Evolutionary conservation across 1,284 basidiomycete genomes (phyloP).

Genomic region (Ceratobasidium sp.): DNA sequence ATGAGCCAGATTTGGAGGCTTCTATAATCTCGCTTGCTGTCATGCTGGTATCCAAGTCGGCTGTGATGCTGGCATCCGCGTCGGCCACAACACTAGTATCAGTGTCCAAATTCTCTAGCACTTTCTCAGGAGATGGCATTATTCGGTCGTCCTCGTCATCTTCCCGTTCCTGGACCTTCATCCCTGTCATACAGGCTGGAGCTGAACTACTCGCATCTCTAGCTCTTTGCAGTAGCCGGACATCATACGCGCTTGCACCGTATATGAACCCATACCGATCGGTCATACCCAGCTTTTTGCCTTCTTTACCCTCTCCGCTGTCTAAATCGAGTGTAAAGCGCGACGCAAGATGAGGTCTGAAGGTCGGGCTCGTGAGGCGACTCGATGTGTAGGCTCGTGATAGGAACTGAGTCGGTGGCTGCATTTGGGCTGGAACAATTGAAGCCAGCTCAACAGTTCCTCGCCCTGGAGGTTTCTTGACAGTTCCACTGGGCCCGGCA

Average conservation of each 20-base stretch:
- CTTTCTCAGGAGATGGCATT: conserved; percentile 43
- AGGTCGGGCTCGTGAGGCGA: conserved; percentile 43
- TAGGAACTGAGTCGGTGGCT: conserved; percentile 79
- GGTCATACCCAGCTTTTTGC: conserved; percentile 58
- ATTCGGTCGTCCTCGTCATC: conserved; percentile 59
- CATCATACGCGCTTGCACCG: conserved; percentile 80
- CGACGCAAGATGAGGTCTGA: conserved; percentile 57
- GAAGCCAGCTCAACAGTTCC: conserved; percentile 86
- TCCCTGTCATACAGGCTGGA: conserved; percentile 84
- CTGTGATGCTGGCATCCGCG: conserved; percentile 4
- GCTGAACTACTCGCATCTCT: conserved; percentile 76
- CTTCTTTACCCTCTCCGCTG: conserved; percentile 58
- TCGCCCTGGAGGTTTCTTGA: conserved; percentile 47
- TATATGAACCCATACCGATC: conserved; percentile 87
- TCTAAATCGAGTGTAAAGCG: conserved; percentile 50
- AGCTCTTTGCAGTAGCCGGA: conserved; percentile 76
- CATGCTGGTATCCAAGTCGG: conserved; percentile 15
- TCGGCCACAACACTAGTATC: conserved; percentile 2
- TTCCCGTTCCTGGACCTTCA: conserved; percentile 82
- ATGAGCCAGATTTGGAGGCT: conserved; percentile 16
- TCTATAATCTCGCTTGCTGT: conserved; percentile 23
- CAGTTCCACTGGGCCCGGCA: conserved; percentile 46
- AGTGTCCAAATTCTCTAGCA: background rate
- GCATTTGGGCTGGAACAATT: conserved; percentile 83
- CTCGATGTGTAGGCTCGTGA: conserved; percentile 56